Evolutionary conservation across 164 flowering plant species (phyloP), one percentile per base, ranked within the genome.

Genomic region (Stephania japonica): DNA sequence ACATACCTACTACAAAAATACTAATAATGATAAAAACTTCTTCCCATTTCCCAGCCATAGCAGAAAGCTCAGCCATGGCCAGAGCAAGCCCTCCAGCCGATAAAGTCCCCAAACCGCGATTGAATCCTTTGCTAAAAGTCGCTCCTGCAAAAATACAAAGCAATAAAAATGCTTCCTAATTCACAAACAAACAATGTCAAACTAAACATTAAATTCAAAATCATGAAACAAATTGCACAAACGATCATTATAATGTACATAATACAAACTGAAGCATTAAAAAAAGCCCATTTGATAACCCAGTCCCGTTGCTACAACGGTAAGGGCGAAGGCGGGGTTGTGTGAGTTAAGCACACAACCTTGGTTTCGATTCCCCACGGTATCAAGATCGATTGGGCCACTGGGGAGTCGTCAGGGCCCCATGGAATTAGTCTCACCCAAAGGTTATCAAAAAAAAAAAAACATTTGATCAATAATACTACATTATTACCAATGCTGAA

Each of bases 21-120:
- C 90, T 85, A 19, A 84, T 70, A 0, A 93, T 72, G 49, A 87
- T 83, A 13, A 88, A 26, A 11, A 81, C 73, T 80, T 86, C 91
- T 75, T 89, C 86, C 61, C 71, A 77, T 10, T 79, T 67, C 42
- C 97, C 96, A 25, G 85, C 61, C 62, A 72, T 27, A 10, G 23
- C 49, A 19, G 87, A 80, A 53, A 90, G 70, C 76, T 88, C 87
- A 41, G 91, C 93, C 43, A 87, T 78, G 25, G 84, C 89, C 69
- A 90, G 77, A 62, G 97, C 91, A 71, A 93, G 90, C 5, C 86
- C 89, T 75, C 98, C 97, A 49, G 97, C 98, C 7, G 87, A 83
- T 26, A 93, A 75, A 41, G 98, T 91, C n/a, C 96, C 98, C 72
- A 91, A 67, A 11, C 84, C 97, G 43, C 97, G 91, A 69, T 91